Evolutionary conservation across 129 eudicot genomes (phyloP).

Genomic region (Chrysanthemum makinoi): DNA sequence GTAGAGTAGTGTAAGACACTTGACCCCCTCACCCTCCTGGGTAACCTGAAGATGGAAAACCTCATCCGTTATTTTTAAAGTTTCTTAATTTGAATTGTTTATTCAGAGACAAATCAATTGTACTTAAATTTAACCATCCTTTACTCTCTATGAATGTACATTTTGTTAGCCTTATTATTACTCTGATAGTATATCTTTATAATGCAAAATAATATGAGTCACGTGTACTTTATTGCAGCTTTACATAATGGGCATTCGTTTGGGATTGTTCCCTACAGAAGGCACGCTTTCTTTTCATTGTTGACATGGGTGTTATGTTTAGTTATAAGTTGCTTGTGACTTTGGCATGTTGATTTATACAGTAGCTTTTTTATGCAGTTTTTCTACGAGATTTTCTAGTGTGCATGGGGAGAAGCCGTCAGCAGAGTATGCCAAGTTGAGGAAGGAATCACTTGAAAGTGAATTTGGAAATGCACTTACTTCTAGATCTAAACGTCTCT

Average conservation of each 20-base stretch:
- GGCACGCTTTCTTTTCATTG: slow-evolving; percentile 22
- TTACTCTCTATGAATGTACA: too few species aligned
- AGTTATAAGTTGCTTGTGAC: slow-evolving; percentile 1
- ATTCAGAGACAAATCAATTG: too few species aligned
- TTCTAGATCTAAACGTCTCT: slow-evolving; percentile 63
- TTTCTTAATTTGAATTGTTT: too few species aligned
- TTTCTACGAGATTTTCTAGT: slow-evolving; percentile 69
- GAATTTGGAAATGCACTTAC: slow-evolving; percentile 80
- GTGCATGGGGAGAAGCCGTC: slow-evolving; percentile 91
- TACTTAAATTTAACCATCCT: too few species aligned
- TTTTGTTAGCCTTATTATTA: background rate
- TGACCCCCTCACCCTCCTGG: too few species aligned
- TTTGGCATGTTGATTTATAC: background rate
- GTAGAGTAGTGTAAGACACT: too few species aligned
- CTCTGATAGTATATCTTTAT: background rate
- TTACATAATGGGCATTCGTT: slow-evolving; percentile 16
- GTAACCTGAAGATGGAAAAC: too few species aligned
- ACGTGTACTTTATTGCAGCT: slow-evolving; percentile 19
- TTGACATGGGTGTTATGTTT: slow-evolving; percentile 7
- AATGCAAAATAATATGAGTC: background rate
- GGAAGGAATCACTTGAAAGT: slow-evolving; percentile 89
- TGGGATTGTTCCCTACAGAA: slow-evolving; percentile 30
- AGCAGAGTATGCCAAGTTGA: slow-evolving; percentile 82
- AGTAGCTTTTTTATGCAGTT: slow-evolving; percentile 42
- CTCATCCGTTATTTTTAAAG: too few species aligned